These are phyloP conservation scores for Gleditsia sinensis DNA, from an alignment of 306 rosid genomes.

Conservation along the genomic window DNA sequence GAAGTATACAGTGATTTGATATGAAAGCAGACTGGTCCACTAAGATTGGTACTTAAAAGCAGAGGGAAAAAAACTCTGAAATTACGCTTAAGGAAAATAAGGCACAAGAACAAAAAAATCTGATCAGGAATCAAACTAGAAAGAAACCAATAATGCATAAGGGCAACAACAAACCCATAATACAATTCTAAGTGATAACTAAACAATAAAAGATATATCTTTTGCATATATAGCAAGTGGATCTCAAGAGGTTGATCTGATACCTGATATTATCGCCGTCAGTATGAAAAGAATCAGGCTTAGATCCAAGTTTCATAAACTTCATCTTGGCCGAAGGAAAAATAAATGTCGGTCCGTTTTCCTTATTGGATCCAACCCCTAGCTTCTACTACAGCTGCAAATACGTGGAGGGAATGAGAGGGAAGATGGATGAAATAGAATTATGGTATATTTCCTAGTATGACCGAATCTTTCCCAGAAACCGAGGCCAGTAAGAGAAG, in stretches of 20 bases:
- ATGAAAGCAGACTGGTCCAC: background rate
- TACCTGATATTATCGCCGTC: constrained; percentile 76
- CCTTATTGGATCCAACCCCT: constrained; percentile 27
- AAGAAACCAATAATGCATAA: background rate
- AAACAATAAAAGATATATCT: constrained; percentile 5
- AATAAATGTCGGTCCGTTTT: background rate
- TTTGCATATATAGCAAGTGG: background rate
- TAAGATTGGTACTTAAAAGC: background rate
- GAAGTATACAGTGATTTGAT: background rate
- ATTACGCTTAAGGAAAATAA: background rate
- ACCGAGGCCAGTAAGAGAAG: constrained; percentile 49
- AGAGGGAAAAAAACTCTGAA: background rate
- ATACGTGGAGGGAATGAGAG: background rate
- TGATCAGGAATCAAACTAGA: background rate
- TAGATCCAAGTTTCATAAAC: constrained; percentile 96
- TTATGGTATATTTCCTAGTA: constrained; percentile 43
- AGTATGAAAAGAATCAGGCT: constrained; percentile 80
- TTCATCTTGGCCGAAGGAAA: constrained; percentile 59
- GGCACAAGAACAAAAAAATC: constrained; percentile 22
- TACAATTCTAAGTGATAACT: constrained; percentile 15
- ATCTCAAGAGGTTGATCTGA: constrained; percentile 32
- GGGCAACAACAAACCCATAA: background rate
- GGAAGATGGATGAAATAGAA: constrained; percentile 35
- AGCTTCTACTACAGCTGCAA: constrained; percentile 13
- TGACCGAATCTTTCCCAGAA: constrained; percentile 67